Conservation (phyloP, 352 stramenopile species). For the Pythium diclinum region DNA sequence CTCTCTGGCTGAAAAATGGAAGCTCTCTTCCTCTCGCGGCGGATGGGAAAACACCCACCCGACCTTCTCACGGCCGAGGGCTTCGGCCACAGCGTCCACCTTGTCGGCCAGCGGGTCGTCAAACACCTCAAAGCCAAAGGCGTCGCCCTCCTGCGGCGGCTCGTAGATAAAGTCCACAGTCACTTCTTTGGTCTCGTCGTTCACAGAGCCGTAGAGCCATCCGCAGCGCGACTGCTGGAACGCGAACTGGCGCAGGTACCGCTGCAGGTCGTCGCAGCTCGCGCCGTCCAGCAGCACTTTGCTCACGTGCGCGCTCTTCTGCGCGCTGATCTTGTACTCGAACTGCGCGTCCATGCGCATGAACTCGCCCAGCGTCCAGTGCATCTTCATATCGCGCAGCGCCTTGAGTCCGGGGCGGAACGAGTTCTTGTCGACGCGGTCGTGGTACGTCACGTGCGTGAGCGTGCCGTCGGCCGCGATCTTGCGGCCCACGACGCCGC, state of each 20-base stretch:
- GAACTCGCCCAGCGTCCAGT: conserved; percentile 97
- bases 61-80: conserved; percentile 90
- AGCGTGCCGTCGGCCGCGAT: conserved; percentile 80
- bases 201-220: conserved; percentile 93
- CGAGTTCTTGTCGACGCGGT: conserved; percentile 70
- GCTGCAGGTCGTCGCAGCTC: conserved; percentile 91
- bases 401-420: conserved; percentile 96
- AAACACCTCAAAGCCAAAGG: conserved; percentile 89
- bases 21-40: conserved; percentile 92
- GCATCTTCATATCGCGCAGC: conserved; percentile 98
- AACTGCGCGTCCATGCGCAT: conserved; percentile 97
- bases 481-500: conserved; percentile 54
- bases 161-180: conserved; percentile 96
- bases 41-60: conserved; percentile 98
- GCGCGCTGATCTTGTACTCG: conserved; percentile 95
- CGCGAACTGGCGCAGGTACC: conserved; percentile 83
- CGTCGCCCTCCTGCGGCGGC: conserved; percentile 89
- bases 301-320: conserved; percentile 83
- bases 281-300: conserved; percentile 87
- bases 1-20: conserved; percentile 90
- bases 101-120: conserved; percentile 89
- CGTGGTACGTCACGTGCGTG: conserved; percentile 73
- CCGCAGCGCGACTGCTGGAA: conserved; percentile 94
- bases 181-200: conserved; percentile 82
- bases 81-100: conserved; percentile 79